A percentile compares a stretch with the other conserved stretches of the same genome.
Conservation (phyloP, 2,329 filamentous ascomycete genomes). For the Xylaria sp. region DNA sequence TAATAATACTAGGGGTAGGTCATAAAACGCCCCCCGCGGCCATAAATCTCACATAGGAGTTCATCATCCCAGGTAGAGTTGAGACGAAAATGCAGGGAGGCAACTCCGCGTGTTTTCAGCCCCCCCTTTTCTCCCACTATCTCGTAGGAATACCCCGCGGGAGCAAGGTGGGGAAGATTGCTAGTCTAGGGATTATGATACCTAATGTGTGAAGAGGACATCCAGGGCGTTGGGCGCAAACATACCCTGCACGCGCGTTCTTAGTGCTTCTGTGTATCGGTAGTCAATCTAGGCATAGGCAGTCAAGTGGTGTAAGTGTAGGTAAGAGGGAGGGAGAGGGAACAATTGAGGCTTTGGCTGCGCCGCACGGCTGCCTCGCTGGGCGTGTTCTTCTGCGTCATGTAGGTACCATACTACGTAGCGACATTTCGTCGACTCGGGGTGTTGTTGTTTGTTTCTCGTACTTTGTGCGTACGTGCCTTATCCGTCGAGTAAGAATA, state of each 20-base stretch:
- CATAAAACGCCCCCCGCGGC: background rate
- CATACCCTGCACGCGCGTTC: background rate
- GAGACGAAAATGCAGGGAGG: conserved; percentile 3
- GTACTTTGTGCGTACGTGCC: background rate
- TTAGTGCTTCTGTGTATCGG: conserved; percentile 15
- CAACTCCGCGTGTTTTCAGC: background rate
- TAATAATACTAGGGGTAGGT: background rate
- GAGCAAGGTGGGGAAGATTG: conserved; percentile 26
- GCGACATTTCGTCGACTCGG: background rate
- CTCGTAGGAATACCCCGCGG: conserved; percentile 33
- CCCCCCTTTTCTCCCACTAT: background rate
- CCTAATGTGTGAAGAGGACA: conserved; percentile 2
- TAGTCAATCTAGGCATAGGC: conserved; percentile 8
- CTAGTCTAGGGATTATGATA: background rate
- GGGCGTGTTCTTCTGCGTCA: conserved; percentile 24
- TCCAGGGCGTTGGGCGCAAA: conserved; percentile 28
- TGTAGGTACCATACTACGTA: conserved; percentile 19
- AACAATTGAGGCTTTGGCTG: conserved; percentile 21
- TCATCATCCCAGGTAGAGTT: background rate
- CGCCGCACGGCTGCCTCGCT: conserved; percentile 30
- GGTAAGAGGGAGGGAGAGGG: background rate
- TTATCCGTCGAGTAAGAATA: conserved; percentile 12
- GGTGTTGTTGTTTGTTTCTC: background rate
- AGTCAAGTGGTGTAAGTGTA: background rate
- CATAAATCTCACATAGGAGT: background rate